Evolutionary conservation across 2,329 filamentous ascomycete species (phyloP), one percentile per base, ranked within the genome.

Genomic region (Pseudogymnoascus sp.): DNA sequence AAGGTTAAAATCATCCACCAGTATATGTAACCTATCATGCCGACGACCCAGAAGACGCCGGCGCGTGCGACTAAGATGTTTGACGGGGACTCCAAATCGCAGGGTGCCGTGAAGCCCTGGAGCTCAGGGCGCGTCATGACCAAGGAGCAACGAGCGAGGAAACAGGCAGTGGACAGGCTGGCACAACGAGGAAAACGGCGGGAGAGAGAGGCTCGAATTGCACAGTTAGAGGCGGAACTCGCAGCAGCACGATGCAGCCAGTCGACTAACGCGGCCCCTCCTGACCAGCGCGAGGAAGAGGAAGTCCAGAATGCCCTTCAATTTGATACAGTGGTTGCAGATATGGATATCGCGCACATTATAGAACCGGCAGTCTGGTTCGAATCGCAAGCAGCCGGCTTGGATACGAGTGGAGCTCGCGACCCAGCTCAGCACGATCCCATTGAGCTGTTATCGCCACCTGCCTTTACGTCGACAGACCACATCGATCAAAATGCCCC

Each of bases 101-200:
- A 42, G 10, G 38, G 9, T 10, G 17, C 38, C 38, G 38, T 9
- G 17, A 42, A 42, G 38, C 38, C 38, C n/a, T 42, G 38, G 38
- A 42, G 38, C 38, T 42, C 38, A 42, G 38, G 38, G 38, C 38
- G 38, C 17, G 38, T 42, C 17, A 42, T 42, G 38, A 42, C 38
- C 26, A 90, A 91, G 19, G 89, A 92, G 66, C 92, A 96, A 77
- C 83, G 96, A 64, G 90, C 89, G 44, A 88, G 92, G 74, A 96
- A 96, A 80, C 84, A 92, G 68, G 90, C 91, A 73, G 96, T 96
- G 78, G 92, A 96, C 75, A 85, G 92, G 67, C 90, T 96, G 76
- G 92, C 92, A 47, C 92, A 96, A 77, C 85, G 92, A 60, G 91
- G 91, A 61, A 96, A 96, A 67, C 83, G 92, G 61, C 89, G 91